Conservation (phyloP, 2,329 filamentous ascomycete genomes). For the Alternaria sp. region DNA sequence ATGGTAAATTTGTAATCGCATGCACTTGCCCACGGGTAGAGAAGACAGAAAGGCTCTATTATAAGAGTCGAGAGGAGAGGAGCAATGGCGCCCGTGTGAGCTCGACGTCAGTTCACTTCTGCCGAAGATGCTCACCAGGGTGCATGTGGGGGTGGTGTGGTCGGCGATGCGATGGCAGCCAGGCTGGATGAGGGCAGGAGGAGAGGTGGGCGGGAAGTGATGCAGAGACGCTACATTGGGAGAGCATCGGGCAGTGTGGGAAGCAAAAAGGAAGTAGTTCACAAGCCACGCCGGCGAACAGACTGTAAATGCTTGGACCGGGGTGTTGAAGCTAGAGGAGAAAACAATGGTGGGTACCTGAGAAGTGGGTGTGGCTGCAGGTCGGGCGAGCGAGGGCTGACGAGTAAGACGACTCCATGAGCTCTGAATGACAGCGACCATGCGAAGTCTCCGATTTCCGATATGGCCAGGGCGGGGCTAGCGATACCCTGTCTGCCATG, state of each 20-base stretch:
- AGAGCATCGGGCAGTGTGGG: slow-evolving; percentile 34
- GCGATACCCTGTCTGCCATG: slow-evolving; percentile 44
- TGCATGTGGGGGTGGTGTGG: slow-evolving; percentile 33
- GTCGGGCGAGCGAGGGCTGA: slow-evolving; percentile 34
- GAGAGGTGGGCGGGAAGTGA: slow-evolving; percentile 30
- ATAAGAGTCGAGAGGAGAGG: slow-evolving; percentile 26
- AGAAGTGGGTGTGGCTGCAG: slow-evolving; percentile 49
- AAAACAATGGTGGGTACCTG: slow-evolving; percentile 43
- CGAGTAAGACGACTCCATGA: slow-evolving; percentile 35
- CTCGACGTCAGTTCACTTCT: slow-evolving; percentile 30
- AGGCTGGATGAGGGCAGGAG: slow-evolving; percentile 28
- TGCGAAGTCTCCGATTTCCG: slow-evolving; percentile 50
- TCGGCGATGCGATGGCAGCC: slow-evolving; percentile 29
- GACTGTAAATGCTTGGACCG: slow-evolving; percentile 39
- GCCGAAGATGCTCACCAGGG: slow-evolving; percentile 12
- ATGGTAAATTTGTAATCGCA: slow-evolving; percentile 42
- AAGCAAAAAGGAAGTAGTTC: slow-evolving; percentile 43
- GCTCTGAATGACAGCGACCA: slow-evolving; percentile 37
- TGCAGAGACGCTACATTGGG: slow-evolving; percentile 43
- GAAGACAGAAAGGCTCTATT: slow-evolving; percentile 29
- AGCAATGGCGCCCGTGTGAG: slow-evolving; percentile 30
- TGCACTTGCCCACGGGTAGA: slow-evolving; percentile 32
- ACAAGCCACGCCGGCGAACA: slow-evolving; percentile 47
- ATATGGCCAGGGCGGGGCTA: slow-evolving; percentile 46
- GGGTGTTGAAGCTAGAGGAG: slow-evolving; percentile 34